These are phyloP conservation scores for Aspergillus uvarum DNA, from an alignment of 2,329 filamentous ascomycete genomes.

Conservation along the genomic window DNA sequence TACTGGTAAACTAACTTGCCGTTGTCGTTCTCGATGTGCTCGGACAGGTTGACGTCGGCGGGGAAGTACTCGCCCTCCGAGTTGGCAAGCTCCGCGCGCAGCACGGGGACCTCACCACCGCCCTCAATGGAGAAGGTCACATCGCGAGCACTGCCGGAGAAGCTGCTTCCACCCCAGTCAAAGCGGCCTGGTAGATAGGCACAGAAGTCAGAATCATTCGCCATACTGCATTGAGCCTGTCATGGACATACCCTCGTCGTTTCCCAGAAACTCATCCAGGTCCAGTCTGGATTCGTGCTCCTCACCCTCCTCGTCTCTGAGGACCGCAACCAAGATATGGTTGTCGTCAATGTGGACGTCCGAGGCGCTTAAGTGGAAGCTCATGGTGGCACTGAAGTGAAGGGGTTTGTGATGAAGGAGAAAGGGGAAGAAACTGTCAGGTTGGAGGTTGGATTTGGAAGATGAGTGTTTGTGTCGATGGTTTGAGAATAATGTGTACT, in stretches of 20 bases:
- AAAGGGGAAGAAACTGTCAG: background rate
- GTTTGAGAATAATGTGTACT: background rate
- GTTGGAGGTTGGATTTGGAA: background rate
- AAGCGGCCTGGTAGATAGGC: conserved; percentile 11
- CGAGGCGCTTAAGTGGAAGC: conserved; percentile 17
- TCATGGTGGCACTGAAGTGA: conserved; percentile 12
- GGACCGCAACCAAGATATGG: conserved; percentile 11
- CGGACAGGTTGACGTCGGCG: conserved; percentile 18
- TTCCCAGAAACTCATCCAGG: conserved; percentile 16
- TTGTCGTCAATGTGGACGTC: conserved; percentile 13
- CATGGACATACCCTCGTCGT: conserved; percentile 13
- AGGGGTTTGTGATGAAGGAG: background rate
- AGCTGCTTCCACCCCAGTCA: conserved; percentile 16
- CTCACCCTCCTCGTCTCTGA: conserved; percentile 5
- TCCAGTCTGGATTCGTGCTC: conserved; percentile 3
- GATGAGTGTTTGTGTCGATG: background rate
- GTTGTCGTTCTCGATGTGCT: conserved; percentile 15
- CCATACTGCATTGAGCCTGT: background rate
- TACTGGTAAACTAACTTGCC: conserved; percentile 7
- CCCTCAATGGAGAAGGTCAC: conserved; percentile 19
- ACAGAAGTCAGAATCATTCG: background rate
- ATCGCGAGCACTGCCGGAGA: conserved; percentile 11
- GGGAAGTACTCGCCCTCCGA: background rate
- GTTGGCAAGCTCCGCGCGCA: conserved; percentile 12
- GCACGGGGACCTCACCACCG: conserved; percentile 15